These are phyloP conservation scores for Fagus sylvatica DNA, from an alignment of 306 rosid genomes.

Conservation along the genomic window DNA sequence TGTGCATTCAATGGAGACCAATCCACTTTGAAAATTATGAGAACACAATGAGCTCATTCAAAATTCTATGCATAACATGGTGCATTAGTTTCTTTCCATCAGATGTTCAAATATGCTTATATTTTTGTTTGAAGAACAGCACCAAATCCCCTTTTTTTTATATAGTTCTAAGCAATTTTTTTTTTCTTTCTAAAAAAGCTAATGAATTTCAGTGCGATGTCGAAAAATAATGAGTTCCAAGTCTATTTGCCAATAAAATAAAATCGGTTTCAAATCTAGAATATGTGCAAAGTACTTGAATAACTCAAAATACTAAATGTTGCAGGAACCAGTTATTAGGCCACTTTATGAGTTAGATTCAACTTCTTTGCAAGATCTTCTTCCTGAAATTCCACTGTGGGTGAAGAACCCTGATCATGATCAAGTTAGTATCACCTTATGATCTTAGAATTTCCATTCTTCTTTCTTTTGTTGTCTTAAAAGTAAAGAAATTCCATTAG, in stretches of 20 bases:
- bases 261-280: neutral
- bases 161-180: neutral
- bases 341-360: constrained; percentile 78
- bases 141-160: neutral
- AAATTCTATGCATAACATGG: neutral
- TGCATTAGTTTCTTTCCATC: neutral
- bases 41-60: neutral
- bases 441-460: neutral
- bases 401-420: constrained; percentile 80
- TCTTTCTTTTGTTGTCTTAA: neutral
- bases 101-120: neutral
- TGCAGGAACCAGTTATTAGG: constrained; percentile 69
- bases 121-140: neutral
- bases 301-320: constrained; percentile 25
- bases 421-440: constrained; percentile 57
- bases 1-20: neutral
- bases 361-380: constrained; percentile 62
- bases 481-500: constrained; percentile 1
- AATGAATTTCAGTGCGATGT: too few relatives aligned
- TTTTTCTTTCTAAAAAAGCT: too few relatives aligned
- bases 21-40: neutral
- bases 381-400: constrained; percentile 87
- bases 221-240: neutral
- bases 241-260: neutral
- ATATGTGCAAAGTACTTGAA: neutral